Base-by-base conservation (phyloP, 352 stramenopile genomes). In the Thalassiosira livingstoniorum region DNA sequence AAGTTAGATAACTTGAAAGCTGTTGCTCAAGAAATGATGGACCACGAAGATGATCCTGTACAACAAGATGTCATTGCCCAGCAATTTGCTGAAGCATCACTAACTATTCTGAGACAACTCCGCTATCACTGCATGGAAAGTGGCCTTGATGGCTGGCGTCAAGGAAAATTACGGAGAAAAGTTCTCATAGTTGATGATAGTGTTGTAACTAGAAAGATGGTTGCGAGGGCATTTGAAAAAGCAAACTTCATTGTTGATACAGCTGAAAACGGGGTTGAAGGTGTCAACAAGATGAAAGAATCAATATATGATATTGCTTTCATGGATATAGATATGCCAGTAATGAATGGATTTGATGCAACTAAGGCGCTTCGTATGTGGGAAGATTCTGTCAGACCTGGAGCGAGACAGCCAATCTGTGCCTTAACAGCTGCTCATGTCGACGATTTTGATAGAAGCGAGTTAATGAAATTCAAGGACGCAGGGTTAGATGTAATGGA, bases 241-340 rank as follows among this genome's bases (percentile, higher is more conserved):
- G 91, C 87, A 0, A 92, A 93, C 67, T 95, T 93, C 60, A 92
- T 93, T 70, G 91, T 95, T 7, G 91, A 95, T 60, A 93, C 88
- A 21, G 91, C 91, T 18, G 76, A 92, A 45, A 92, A 95, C 85
- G 91, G 91, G 63, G 78, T 89, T 2, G 83, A 91, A 75, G 91
- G 89, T 34, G 88, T 95, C 0, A 85, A 91, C n/a, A 94, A 93
- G 76, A 89, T 95, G 76, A 94, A 95, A 67, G 74, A 88, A 75
- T 92, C 84, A 7, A 93, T 95, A 63, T 95, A 95, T 75, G 92
- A 95, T 69, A 94, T 95, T 76, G 90, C 89, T n/a, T 95, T 95
- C 70, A 94, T 95, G 90, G 92, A 95, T 61, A 94, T 95, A 67
- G 92, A 95, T 74, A 95, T 95, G 90, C 92, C 92, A 13, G 90